A percentile compares a stretch with the other conserved stretches of the same genome.
Conservation (phyloP, 2,329 filamentous ascomycete species). For the Epicoccum nigrum region DNA sequence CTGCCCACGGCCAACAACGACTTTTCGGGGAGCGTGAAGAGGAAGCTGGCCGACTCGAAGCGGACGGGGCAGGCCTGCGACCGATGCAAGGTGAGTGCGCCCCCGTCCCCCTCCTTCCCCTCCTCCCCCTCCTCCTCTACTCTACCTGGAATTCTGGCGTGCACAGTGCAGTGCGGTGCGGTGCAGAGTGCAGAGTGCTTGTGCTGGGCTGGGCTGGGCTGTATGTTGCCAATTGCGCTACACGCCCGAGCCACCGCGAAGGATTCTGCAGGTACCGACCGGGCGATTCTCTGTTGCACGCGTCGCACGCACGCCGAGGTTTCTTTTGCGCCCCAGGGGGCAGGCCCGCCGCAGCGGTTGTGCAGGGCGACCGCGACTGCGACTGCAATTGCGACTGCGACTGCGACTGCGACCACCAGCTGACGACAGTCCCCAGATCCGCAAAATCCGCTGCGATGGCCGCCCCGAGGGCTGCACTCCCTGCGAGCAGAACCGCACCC, state of each 20-base stretch:
- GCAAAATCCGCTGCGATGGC: slow-evolving; percentile 88
- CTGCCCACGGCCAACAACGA: slow-evolving; percentile 29
- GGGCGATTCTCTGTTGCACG: background rate
- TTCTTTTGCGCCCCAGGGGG: background rate
- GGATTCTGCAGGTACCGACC: no score
- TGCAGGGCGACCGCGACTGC: no score
- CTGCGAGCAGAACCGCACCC: slow-evolving; percentile 75
- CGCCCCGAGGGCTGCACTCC: slow-evolving; percentile 81
- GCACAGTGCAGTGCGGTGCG: no score
- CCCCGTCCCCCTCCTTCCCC: background rate
- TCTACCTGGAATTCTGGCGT: no score
- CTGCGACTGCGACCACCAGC: no score
- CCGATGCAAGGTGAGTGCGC: slow-evolving; percentile 72
- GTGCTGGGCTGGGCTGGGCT: no score
- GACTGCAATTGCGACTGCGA: no score
- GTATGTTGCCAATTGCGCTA: no score
- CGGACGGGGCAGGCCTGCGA: slow-evolving; percentile 86
- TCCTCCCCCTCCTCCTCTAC: background rate
- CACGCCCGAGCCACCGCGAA: no score
- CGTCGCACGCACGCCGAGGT: background rate
- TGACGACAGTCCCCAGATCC: slow-evolving; percentile 59
- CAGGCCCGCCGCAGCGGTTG: background rate
- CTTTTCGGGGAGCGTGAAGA: slow-evolving; percentile 52
- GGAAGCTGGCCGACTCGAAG: slow-evolving; percentile 60
- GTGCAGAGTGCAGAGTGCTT: no score